Percentiles rank a stretch among this genome's conserved stretches.
These are phyloP conservation scores for Penicillium sp. DNA, from an alignment of 2,329 filamentous ascomycete genomes.

Conservation along the genomic window DNA sequence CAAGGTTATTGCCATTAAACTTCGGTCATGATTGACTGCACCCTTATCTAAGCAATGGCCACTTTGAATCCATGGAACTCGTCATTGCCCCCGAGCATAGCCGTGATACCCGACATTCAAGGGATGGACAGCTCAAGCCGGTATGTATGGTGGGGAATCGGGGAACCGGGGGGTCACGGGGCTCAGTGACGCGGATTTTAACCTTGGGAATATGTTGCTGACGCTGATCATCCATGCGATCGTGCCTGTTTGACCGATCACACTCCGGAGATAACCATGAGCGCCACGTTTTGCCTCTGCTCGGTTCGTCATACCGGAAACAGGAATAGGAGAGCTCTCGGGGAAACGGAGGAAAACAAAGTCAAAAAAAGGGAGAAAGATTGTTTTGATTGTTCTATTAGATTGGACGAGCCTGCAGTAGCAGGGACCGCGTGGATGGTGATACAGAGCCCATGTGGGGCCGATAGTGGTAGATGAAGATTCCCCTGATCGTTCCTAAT, in stretches of 20 bases:
- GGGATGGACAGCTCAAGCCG: background rate
- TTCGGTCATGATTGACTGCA: background rate
- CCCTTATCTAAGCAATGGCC: slow-evolving; percentile 13
- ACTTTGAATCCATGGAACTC: slow-evolving; percentile 8
- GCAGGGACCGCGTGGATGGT: slow-evolving; percentile 2
- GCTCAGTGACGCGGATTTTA: slow-evolving; percentile 2
- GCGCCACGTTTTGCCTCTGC: background rate
- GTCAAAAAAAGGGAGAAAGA: background rate
- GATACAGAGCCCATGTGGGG: slow-evolving; percentile 9
- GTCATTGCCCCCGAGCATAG: slow-evolving; percentile 2
- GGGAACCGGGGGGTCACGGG: slow-evolving; percentile 1
- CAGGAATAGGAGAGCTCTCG: background rate
- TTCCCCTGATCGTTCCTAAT: slow-evolving; percentile 2
- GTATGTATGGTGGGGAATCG: background rate
- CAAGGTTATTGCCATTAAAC: background rate
- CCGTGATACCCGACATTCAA: background rate
- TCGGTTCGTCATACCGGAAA: background rate
- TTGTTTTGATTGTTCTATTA: slow-evolving; percentile 4
- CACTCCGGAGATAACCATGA: background rate
- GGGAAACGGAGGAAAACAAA: background rate
- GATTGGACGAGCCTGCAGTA: background rate
- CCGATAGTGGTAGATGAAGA: background rate
- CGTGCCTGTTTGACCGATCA: background rate
- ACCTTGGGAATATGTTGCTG: background rate
- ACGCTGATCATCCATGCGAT: background rate